Percentiles rank a stretch among this genome's conserved stretches.
Evolutionary conservation across 2,329 filamentous ascomycete species (phyloP).

Genomic region (Aspergillus phoenicis): DNA sequence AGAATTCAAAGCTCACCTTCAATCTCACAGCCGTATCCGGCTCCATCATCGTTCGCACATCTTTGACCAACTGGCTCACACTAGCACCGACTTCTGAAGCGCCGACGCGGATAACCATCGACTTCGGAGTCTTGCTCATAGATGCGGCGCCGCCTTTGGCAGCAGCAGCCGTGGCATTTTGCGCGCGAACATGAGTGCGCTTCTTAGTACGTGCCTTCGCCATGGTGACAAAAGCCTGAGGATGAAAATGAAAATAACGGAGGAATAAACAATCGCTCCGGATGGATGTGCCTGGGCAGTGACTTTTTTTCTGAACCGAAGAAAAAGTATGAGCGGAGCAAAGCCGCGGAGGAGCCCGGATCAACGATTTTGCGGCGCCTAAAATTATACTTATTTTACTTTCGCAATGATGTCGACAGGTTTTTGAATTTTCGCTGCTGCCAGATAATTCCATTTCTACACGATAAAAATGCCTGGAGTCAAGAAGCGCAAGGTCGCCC

Average conservation of each 20-base stretch:
- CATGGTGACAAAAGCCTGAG: conserved; percentile 55
- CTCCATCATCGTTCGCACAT: conserved; percentile 93
- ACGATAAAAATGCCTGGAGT: conserved; percentile 37
- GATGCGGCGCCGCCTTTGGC: conserved; percentile 62
- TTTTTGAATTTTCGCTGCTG: conserved; percentile 13
- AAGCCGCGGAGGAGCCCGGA: conserved; percentile 35
- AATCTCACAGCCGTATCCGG: conserved; percentile 86
- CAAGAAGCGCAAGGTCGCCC: conserved; percentile 46
- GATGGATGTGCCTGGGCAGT: conserved; percentile 16
- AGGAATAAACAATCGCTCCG: neutral
- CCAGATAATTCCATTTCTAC: conserved; percentile 4
- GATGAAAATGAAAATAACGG: conserved; percentile 6
- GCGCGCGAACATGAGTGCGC: conserved; percentile 76
- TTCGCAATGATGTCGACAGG: conserved; percentile 2
- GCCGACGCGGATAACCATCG: conserved; percentile 97
- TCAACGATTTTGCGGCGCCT: conserved; percentile 40
- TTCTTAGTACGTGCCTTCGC: conserved; percentile 82
- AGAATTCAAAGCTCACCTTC: conserved; percentile 54
- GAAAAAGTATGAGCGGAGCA: conserved; percentile 34
- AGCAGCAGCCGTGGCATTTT: conserved; percentile 53
- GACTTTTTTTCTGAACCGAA: conserved; percentile 37
- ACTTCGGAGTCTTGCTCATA: conserved; percentile 75
- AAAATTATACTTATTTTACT: conserved; percentile 34
- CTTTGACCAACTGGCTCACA: conserved; percentile 85
- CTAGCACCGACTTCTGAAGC: conserved; percentile 90